phyloP scores from a whole-genome alignment of 345 rosid genomes.

The rapeseed (Brassica napus) region DNA sequence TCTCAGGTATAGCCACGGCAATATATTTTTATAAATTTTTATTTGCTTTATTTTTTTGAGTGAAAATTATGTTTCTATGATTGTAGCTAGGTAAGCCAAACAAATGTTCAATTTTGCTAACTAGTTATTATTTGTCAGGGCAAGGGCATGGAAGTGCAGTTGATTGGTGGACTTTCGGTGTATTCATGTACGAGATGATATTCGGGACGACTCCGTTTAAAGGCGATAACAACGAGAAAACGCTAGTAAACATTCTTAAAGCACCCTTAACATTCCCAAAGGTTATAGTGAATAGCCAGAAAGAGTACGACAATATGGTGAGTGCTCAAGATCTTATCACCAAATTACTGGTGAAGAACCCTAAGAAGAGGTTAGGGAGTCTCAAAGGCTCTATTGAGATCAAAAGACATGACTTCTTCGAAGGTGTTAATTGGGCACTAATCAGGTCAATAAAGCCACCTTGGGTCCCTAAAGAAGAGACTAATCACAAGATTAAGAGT shows the following conservation, averaged over 20 bases:
- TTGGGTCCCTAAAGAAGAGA: slow-evolving; percentile 53
- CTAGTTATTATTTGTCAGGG: slow-evolving; percentile 39
- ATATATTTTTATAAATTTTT: neutral
- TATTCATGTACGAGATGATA: slow-evolving; percentile 84
- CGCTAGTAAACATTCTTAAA: slow-evolving; percentile 78
- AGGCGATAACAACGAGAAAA: slow-evolving; percentile 87
- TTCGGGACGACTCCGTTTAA: slow-evolving; percentile 88
- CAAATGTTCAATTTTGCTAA: neutral
- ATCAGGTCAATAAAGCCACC: slow-evolving; percentile 85
- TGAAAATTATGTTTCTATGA: neutral
- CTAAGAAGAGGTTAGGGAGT: slow-evolving; percentile 81
- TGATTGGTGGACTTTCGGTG: slow-evolving; percentile 97
- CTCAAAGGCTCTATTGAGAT: slow-evolving; percentile 76
- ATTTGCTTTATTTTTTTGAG: neutral
- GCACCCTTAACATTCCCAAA: slow-evolving; percentile 78
- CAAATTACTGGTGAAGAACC: slow-evolving; percentile 72
- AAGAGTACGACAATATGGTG: slow-evolving; percentile 65
- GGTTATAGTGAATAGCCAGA: slow-evolving; percentile 47
- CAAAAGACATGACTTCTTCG: slow-evolving; percentile 84
- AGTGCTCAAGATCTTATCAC: slow-evolving; percentile 72
- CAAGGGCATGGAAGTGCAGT: slow-evolving; percentile 97
- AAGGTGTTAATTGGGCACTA: slow-evolving; percentile 86
- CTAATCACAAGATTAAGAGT: slow-evolving; percentile 41
- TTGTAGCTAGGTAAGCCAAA: neutral
- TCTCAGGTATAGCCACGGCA: slow-evolving; percentile 45